Evolutionary conservation across 129 eudicot genomes (phyloP), one percentile per base, ranked within the genome.

Genomic region (Chrysanthemum seticuspe): DNA sequence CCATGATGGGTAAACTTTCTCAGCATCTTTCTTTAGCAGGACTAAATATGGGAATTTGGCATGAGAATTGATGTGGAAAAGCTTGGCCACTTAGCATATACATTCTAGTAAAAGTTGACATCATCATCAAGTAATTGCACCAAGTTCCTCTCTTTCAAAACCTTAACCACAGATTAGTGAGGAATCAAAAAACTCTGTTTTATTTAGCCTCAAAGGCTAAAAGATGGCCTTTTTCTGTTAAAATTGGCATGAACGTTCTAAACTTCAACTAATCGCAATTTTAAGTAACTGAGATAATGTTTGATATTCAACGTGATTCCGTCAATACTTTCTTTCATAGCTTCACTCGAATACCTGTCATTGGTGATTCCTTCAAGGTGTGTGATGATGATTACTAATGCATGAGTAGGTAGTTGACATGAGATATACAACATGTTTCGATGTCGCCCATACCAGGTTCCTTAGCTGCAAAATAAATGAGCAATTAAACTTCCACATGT

Each of bases 51-150:
- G 97, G 67, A 81, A 87, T 81, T 86, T 91, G 51, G 65, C 87
- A 62, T 81, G 73, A 69, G 83, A 59, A 71, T 85, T 87, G 60
- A 86, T 73, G 75, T 85, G 84, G 79, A 91, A 88, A 71, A 91
- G 83, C 86, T 88, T 91, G 52, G 93, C 92, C 29, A 91, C 92
- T 63, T 78, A 10, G 97, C 77, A 47, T 88, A 80, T 58, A 66
- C 56, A 13, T 91, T 91, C 83, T 91, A 96, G 68, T 91, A 88
- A 74, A 91, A 88, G 74, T 71, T 86, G 48, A 91, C 87, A 79
- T 88, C 93, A 77, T 88, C 96, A 0, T 88, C 90, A 80, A 86
- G 88, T 76, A 70, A 93, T 91, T 79, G 91, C 97, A 73, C 79
- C 87, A 79, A 88, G 88, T 78, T 88, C 96, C 16, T 86, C 86